Percentiles rank a stretch among this genome's conserved stretches.
These are phyloP conservation scores for Amphibolis antarctica DNA, from an alignment of 106 monocot species.

Conservation along the genomic window DNA sequence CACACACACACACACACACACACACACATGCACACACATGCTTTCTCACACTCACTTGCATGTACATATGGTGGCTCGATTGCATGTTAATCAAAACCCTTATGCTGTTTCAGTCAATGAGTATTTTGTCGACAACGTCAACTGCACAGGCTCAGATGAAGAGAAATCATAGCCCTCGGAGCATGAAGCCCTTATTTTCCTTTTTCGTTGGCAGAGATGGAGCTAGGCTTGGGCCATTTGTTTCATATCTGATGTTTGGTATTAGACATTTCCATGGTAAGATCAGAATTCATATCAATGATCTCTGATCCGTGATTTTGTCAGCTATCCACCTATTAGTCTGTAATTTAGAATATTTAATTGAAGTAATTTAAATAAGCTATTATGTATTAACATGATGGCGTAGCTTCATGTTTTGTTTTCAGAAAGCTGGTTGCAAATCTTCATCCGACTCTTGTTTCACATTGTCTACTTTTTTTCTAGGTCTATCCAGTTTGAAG, in stretches of 20 bases:
- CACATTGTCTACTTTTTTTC: no score
- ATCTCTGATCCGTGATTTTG: conserved; percentile 2
- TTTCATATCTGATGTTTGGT: not conserved
- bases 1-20: no score
- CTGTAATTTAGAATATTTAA: conserved; percentile 1
- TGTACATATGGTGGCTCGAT: no score
- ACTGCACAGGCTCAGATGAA: conserved; percentile 58
- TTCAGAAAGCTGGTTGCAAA: not conserved
- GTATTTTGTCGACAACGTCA: conserved; percentile 65
- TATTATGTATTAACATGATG: not conserved
- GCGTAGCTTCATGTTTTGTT: not conserved
- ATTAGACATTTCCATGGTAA: not conserved
- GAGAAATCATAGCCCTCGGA: conserved; percentile 25
- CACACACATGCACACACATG: not conserved
- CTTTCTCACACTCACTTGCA: not conserved
- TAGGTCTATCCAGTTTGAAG: no score
- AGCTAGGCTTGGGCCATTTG: not conserved
- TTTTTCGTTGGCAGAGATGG: no score
- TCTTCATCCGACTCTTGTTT: no score
- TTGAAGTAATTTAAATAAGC: not conserved
- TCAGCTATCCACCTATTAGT: not conserved
- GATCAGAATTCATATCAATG: not conserved
- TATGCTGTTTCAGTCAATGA: conserved; percentile 45
- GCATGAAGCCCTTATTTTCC: no score
- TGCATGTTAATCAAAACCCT: no score